Conservation (phyloP, 1,139 yeast genomes). For the Magnusiomyces fungicola region DNA sequence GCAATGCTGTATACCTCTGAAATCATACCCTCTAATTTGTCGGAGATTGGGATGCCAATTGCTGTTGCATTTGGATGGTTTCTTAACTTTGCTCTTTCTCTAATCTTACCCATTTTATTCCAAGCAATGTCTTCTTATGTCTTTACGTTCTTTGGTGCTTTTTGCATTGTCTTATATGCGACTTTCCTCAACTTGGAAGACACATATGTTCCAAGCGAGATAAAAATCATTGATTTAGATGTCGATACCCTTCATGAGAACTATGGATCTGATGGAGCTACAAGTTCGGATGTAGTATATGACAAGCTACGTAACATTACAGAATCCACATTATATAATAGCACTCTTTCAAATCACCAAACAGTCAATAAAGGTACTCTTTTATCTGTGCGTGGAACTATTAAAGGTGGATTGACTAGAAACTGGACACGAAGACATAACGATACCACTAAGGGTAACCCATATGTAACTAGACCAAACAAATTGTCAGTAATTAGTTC, state of each 20-base stretch:
- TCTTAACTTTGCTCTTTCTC: constrained; percentile 33
- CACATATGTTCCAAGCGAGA: constrained; percentile 5
- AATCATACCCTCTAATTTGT: constrained; percentile 42
- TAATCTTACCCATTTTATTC: constrained; percentile 37
- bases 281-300: no score
- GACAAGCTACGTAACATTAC: no score
- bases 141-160: constrained; percentile 36
- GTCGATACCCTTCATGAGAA: not conserved
- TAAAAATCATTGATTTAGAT: not conserved
- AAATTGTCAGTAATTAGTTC: not conserved
- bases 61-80: constrained; percentile 52
- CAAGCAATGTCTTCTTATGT: constrained; percentile 31
- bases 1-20: constrained; percentile 48
- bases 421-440: not conserved
- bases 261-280: no score
- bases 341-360: no score
- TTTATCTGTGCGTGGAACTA: not conserved
- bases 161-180: constrained; percentile 3
- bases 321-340: no score
- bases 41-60: constrained; percentile 46
- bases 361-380: no score
- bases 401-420: not conserved
- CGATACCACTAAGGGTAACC: not conserved
- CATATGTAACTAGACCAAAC: not conserved
- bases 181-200: constrained; percentile 17